Evolutionary conservation across 176 grass and related monocot genomes (phyloP).

Genomic region (Oryza punctata): DNA sequence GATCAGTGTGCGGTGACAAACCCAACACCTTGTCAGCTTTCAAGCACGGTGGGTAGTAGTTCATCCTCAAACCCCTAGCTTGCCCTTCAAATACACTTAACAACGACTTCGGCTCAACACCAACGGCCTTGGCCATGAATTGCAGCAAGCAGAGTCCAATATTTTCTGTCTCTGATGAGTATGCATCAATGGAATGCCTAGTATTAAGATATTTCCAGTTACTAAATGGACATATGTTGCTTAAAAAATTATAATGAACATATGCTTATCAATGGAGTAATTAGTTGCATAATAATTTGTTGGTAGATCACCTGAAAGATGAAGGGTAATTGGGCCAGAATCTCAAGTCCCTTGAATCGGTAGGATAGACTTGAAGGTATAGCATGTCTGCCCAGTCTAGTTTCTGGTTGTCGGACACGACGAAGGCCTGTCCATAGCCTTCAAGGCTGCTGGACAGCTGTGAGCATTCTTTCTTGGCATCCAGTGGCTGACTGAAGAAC

Average conservation of each 20-base stretch:
- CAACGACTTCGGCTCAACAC: constrained; percentile 37
- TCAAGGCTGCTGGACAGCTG: constrained; percentile 8
- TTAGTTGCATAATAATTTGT: neutral
- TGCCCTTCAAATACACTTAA: constrained; percentile 38
- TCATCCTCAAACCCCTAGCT: constrained; percentile 52
- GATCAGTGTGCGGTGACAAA: constrained; percentile 65
- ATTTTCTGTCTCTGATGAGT: constrained; percentile 13
- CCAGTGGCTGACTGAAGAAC: constrained; percentile 29
- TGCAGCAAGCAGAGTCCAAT: neutral
- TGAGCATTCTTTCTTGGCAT: constrained; percentile 17
- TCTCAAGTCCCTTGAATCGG: constrained; percentile 23
- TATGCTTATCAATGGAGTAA: neutral
- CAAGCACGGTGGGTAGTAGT: constrained; percentile 69
- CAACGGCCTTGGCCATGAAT: constrained; percentile 58
- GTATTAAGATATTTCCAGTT: neutral
- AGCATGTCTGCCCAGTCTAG: constrained; percentile 51
- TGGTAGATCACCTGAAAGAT: constrained; percentile 2
- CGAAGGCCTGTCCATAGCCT: constrained; percentile 53
- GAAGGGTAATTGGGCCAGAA: constrained; percentile 40
- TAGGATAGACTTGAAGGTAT: constrained; percentile 19
- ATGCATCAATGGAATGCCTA: neutral
- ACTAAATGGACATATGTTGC: neutral
- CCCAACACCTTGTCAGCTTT: constrained; percentile 63
- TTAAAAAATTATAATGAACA: no score
- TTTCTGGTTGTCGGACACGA: constrained; percentile 41